Conservation (phyloP, 768 basidiomycete species). For the Rhodotorula babjevae region DNA sequence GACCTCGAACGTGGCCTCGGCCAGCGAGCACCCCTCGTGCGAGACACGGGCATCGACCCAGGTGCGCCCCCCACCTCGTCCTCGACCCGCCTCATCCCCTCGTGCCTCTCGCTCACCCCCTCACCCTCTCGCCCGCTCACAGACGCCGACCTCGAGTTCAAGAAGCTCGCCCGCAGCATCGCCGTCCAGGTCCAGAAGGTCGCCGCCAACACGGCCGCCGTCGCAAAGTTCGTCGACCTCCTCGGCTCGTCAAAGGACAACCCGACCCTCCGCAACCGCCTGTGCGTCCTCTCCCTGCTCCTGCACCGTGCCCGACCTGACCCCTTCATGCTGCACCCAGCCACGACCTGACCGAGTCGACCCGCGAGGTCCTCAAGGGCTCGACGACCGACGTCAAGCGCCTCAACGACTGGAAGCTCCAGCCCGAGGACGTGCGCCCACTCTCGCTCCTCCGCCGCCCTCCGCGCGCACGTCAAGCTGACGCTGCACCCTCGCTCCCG, state of each 20-base stretch:
- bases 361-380: slow-evolving; percentile 88
- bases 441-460: slow-evolving; percentile 16
- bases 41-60: slow-evolving; percentile 10
- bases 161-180: slow-evolving; percentile 18
- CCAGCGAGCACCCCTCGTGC: slow-evolving; percentile 10
- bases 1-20: slow-evolving; percentile 35
- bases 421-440: slow-evolving; percentile 16
- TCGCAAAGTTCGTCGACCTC: slow-evolving; percentile 92
- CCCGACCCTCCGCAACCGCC: slow-evolving; percentile 67
- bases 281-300: slow-evolving; percentile 57
- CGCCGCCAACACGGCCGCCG: slow-evolving; percentile 93
- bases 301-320: not conserved
- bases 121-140: not conserved
- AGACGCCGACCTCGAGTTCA: slow-evolving; percentile 33
- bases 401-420: slow-evolving; percentile 63
- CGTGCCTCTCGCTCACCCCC: not conserved
- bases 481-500: too few relatives aligned
- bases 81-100: not conserved
- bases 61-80: slow-evolving; percentile 1
- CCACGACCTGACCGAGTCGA: slow-evolving; percentile 89
- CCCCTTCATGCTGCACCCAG: slow-evolving; percentile 51
- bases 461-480: not conserved
- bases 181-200: slow-evolving; percentile 94
- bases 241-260: slow-evolving; percentile 81
- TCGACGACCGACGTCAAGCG: slow-evolving; percentile 90